Evolutionary conservation across 306 rosid species (phyloP), one percentile per base, ranked within the genome.

Genomic region (Carpinus viminea): DNA sequence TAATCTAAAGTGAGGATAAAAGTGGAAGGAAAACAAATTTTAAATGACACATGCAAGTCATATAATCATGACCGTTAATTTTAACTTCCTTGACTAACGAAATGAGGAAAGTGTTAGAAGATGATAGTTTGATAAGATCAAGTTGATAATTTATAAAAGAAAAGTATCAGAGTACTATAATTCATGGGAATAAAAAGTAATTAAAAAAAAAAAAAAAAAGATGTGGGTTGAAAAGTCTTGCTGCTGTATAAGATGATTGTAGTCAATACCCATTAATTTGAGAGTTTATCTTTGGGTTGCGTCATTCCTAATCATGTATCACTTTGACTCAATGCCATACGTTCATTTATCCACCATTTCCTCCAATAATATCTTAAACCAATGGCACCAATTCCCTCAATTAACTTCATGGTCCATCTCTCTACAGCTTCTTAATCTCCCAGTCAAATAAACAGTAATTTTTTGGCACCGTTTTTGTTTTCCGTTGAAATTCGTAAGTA

Each of bases 311-410:
- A 74, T 74, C 77, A 79, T 50, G 77, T 55, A 12, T 51, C 68
- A 70, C 72, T 71, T 86, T 86, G 85, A 86, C 87, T 70, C 51
- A 70, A 46, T 65, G 36, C 66, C 86, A 81, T 65, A 78, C 68
- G 56, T 78, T 80, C 55, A 43, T 78, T 83, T 62, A 47, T 50
- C 51, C 73, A 66, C 78, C 75, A 70, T 77, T 24, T 38, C 13
- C 34, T n/a, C 74, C 17, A 9, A 2, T 56, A 45, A 28, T 31
- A 9, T 78, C 65, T 41, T 11, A 52, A 76, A 47, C 31, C n/a
- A 0, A 1, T 13, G 79, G 8, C 72, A 61, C 2, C 43, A 12
- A 31, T 61, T 48, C 72, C 17, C 41, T 41, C 50, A 12, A 24
- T 24, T 24, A 24, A 41, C 8, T 66, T 66, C 8, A 10, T 66